Evolutionary conservation across 2,329 filamentous ascomycete genomes (phyloP).

Genomic region (Fusarium siculi): DNA sequence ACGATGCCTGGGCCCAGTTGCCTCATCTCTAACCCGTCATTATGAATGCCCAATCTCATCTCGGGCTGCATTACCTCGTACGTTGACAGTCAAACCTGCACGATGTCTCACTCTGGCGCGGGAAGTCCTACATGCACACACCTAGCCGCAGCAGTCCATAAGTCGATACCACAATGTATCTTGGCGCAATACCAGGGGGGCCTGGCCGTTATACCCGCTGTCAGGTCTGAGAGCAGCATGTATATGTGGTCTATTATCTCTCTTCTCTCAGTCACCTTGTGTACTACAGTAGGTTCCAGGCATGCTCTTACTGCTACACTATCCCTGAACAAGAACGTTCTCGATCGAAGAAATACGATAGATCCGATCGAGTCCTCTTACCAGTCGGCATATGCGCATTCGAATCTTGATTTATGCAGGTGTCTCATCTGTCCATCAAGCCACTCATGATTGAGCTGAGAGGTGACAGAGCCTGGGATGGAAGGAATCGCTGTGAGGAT

Average conservation of each 20-base stretch:
- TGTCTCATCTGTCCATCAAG: background rate
- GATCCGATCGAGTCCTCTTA: background rate
- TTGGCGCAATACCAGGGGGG: background rate
- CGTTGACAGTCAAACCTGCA: background rate
- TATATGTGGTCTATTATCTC: background rate
- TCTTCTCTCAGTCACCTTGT: background rate
- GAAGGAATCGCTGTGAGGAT: background rate
- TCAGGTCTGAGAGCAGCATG: background rate
- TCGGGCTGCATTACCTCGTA: background rate
- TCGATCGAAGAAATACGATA: background rate
- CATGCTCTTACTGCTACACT: background rate
- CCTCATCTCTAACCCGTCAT: background rate
- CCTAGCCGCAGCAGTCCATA: background rate
- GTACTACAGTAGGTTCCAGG: background rate
- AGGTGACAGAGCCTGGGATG: background rate
- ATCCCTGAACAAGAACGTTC: background rate
- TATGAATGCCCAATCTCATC: background rate
- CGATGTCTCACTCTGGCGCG: background rate
- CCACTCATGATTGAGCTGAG: background rate
- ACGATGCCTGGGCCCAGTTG: background rate
- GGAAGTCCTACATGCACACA: background rate
- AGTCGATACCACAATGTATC: background rate
- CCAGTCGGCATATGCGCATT: background rate
- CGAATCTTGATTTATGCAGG: slow-evolving; percentile 1
- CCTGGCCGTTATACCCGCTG: background rate